Base-by-base conservation (phyloP, 2,329 filamentous ascomycete species). In the Knufia fluminis region DNA sequence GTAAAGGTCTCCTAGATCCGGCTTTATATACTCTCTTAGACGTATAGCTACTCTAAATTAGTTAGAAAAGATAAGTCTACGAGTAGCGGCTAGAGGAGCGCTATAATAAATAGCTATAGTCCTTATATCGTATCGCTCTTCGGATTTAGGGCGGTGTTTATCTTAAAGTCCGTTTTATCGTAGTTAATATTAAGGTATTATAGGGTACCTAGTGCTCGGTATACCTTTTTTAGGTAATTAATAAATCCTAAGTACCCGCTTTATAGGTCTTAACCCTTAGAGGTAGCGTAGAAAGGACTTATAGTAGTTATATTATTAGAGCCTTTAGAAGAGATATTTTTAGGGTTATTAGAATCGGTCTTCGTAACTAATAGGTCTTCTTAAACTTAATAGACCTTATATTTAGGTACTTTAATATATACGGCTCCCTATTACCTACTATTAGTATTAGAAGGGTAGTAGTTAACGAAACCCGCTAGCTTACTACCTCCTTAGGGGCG, bases 161-260 rank as follows among this genome's bases (percentile, higher is more conserved):
- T 38, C 35, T 38, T n/a, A 38, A 38, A 38, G 35, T 38, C 35
- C 35, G 35, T n/a, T 7, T 38, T n/a, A 38, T 38, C 35, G 35
- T 38, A n/a, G n/a, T 16, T n/a, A 38, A 38, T n/a, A n/a, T 38
- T 4, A n/a, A n/a, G 35, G n/a, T n/a, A n/a, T 38, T n/a, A n/a
- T n/a, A 38, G 35, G 35, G 35, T 38, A n/a, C 35, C 35, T n/a
- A 38, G 35, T 38, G 35, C 35, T 38, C 35, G 35, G 14, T 38
- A 20, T n/a, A 38, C 35, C 35, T 38, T 38, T 38, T 38, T 16
- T n/a, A 38, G 35, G 35, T n/a, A 16, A 38, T 38, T n/a, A n/a
- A 38, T n/a, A n/a, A 38, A 38, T 38, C 35, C 35, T n/a, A n/a
- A 38, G 35, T 38, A 38, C 35, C 35, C 35, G 35, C 35, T 38